Evolutionary conservation across 1,139 yeast genomes (phyloP).

Genomic region (Suhomyces wounanorum): DNA sequence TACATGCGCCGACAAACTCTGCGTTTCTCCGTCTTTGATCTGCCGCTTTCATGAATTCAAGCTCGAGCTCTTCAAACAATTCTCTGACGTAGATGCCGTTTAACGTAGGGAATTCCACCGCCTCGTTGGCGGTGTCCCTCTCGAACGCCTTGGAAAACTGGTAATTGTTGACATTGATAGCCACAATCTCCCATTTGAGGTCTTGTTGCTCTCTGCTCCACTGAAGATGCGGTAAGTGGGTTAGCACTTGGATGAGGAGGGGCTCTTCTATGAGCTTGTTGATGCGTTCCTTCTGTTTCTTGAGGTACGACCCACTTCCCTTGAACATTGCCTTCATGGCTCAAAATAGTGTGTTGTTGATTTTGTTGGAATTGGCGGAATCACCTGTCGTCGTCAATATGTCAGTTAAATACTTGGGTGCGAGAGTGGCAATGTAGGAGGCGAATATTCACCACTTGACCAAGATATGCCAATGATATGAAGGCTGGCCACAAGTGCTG

Average conservation of each 20-base stretch:
- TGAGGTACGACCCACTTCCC: conserved; percentile 28
- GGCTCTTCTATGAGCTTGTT: conserved; percentile 29
- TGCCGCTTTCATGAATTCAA: not conserved
- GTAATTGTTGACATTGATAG: conserved; percentile 32
- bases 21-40: not conserved
- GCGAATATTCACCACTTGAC: not conserved
- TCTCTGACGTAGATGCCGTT: conserved; percentile 34
- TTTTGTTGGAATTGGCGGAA: not conserved
- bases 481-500: not conserved
- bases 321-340: conserved; percentile 12
- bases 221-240: conserved; percentile 39
- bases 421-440: not conserved
- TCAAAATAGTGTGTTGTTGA: not conserved
- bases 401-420: not conserved
- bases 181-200: conserved; percentile 40
- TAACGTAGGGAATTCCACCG: conserved; percentile 30
- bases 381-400: not conserved
- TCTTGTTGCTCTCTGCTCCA: conserved; percentile 26
- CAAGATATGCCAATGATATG: not conserved
- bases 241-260: conserved; percentile 32
- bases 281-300: conserved; percentile 31
- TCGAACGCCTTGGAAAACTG: conserved; percentile 19
- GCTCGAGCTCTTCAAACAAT: conserved; percentile 19
- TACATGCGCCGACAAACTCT: not conserved
- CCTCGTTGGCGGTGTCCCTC: conserved; percentile 7